These are phyloP conservation scores for Polygonum maritimum DNA, from an alignment of 148 eudicot genomes.

Conservation along the genomic window DNA sequence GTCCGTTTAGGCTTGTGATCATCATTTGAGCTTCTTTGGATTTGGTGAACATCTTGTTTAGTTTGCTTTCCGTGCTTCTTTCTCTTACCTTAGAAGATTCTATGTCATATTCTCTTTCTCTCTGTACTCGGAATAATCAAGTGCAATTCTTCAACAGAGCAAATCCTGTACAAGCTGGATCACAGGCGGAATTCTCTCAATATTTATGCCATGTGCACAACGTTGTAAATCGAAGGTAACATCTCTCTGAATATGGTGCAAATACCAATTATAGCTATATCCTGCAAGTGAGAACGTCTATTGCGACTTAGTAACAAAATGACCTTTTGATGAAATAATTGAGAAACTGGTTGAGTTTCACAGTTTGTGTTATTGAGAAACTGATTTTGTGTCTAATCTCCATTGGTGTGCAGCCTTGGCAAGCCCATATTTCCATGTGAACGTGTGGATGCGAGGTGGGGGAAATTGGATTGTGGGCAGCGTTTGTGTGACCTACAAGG, in stretches of 20 bases:
- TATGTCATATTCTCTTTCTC: background rate
- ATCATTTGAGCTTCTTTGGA: background rate
- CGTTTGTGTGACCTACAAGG: conserved; percentile 83
- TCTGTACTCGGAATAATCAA: background rate
- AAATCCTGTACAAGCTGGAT: conserved; percentile 78
- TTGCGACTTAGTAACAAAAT: background rate
- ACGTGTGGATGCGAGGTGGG: conserved; percentile 92
- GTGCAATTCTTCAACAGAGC: conserved; percentile 25
- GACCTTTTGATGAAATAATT: background rate
- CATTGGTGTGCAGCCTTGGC: conserved; percentile 42
- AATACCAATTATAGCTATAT: background rate
- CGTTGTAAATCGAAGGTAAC: conserved; percentile 87
- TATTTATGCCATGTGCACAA: conserved; percentile 88
- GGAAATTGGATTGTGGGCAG: conserved; percentile 80
- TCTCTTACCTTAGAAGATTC: background rate
- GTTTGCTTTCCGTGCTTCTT: background rate
- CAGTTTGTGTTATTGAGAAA: too few species aligned
- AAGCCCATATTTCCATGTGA: conserved; percentile 71
- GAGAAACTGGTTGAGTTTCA: too few species aligned
- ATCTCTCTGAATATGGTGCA: background rate
- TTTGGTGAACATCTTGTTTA: background rate
- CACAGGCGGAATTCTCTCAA: conserved; percentile 75
- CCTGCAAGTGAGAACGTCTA: background rate
- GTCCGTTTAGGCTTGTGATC: background rate
- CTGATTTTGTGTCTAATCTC: background rate